Percentiles rank a stretch among this genome's conserved stretches.
Conservation (phyloP, 2,329 filamentous ascomycete species). For the Tolypocladium sp. region DNA sequence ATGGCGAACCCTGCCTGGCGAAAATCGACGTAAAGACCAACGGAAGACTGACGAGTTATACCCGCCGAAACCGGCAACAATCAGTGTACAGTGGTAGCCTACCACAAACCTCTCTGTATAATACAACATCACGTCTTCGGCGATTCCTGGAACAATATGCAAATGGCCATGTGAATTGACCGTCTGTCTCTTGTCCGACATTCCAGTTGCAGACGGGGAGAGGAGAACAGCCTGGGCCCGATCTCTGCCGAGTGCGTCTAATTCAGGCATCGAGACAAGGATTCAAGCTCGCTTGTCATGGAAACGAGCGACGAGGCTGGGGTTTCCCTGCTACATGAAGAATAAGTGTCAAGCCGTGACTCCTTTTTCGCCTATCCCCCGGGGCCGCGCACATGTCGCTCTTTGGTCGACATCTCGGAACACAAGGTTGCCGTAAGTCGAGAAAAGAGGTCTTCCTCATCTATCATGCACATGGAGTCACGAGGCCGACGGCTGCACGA, state of each 20-base stretch:
- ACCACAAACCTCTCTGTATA: background rate
- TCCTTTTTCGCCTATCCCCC: too few relatives aligned
- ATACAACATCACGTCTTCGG: background rate
- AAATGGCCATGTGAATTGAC: background rate
- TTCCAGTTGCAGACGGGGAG: background rate
- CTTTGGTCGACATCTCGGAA: background rate
- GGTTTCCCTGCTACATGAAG: background rate
- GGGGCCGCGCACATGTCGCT: background rate
- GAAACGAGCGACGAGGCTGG: background rate
- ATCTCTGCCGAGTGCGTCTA: too few relatives aligned
- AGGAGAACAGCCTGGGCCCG: background rate
- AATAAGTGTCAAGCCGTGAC: background rate
- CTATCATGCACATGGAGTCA: background rate
- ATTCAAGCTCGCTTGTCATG: background rate
- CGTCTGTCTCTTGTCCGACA: background rate
- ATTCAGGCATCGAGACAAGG: background rate
- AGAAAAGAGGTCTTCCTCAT: background rate
- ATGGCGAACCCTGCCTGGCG: slow-evolving; percentile 29
- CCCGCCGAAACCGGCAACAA: background rate
- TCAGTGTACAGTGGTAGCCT: slow-evolving; percentile 1
- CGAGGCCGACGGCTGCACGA: background rate
- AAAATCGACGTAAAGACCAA: slow-evolving; percentile 4
- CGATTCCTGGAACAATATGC: background rate
- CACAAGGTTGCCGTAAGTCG: background rate
- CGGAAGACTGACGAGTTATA: slow-evolving; percentile 1